phyloP scores from a whole-genome alignment of 805 yeast genomes.

The Monosporozyma siamensis region DNA sequence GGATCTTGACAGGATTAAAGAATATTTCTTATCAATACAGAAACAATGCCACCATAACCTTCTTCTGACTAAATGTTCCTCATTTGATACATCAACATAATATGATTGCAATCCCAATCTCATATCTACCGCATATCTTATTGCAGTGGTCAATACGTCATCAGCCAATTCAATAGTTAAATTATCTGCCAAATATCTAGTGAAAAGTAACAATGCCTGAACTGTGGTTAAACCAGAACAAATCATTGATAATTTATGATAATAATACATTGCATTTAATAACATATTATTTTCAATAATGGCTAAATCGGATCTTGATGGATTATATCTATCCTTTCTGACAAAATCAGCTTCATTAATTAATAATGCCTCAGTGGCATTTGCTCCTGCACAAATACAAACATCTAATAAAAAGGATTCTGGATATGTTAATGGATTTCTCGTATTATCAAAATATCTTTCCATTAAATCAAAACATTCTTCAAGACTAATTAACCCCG shows the following conservation, averaged over 20 bases:
- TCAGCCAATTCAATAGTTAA: conserved; percentile 36
- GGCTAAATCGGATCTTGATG: conserved; percentile 18
- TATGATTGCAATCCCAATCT: conserved; percentile 44
- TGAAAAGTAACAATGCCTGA: conserved; percentile 43
- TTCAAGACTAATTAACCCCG: conserved; percentile 13
- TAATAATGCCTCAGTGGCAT: conserved; percentile 10
- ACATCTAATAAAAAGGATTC: conserved; percentile 22
- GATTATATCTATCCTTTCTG: conserved; percentile 17
- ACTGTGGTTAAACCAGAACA: conserved; percentile 45
- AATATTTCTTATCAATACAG: conserved; percentile 15
- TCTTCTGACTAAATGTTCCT: conserved; percentile 33
- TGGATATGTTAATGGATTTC: conserved; percentile 16
- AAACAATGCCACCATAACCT: conserved; percentile 41
- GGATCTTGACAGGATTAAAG: conserved; percentile 17
- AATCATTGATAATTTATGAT: conserved; percentile 39
- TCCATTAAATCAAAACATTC: conserved; percentile 14
- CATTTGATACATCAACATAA: conserved; percentile 29
- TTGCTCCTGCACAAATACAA: conserved; percentile 17
- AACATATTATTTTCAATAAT: conserved; percentile 27
- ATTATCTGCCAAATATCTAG: conserved; percentile 30
- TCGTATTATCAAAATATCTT: conserved; percentile 14
- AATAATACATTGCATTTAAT: conserved; percentile 41
- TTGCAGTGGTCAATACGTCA: conserved; percentile 37
- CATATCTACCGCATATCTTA: conserved; percentile 46
- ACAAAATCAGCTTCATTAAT: conserved; percentile 12